Evolutionary conservation across 495 filamentous ascomycete genomes (phyloP).

Genomic region (Talaromyces stipitatus): DNA sequence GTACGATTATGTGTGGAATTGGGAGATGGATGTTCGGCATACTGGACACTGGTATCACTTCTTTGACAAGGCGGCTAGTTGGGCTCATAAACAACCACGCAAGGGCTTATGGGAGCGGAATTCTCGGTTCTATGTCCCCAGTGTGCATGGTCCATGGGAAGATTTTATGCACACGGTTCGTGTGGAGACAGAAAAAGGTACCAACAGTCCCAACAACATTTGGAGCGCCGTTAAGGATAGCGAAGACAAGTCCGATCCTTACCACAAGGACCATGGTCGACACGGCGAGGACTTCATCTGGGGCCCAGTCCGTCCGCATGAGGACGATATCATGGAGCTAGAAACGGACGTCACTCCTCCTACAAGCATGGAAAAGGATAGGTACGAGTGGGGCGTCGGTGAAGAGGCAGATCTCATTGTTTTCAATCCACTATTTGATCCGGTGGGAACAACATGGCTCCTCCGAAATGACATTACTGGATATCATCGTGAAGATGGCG

Average conservation of each 20-base stretch:
- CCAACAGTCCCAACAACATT: conserved; percentile 62
- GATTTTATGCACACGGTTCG: conserved; percentile 91
- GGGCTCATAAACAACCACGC: conserved; percentile 77
- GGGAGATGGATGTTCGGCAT: conserved; percentile 96
- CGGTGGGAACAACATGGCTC: conserved; percentile 79
- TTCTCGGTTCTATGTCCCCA: conserved; percentile 82
- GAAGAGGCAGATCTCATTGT: conserved; percentile 93
- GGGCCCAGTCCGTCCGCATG: conserved; percentile 69
- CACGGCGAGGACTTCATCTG: conserved; percentile 70
- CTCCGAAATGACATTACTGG: conserved; percentile 85
- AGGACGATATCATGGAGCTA: conserved; percentile 59
- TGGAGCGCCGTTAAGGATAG: conserved; percentile 45
- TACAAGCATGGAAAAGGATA: conserved; percentile 65
- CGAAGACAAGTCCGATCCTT: conserved; percentile 22
- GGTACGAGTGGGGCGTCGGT: conserved; percentile 79
- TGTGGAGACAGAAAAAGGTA: conserved; percentile 79
- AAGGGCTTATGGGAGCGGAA: conserved; percentile 94
- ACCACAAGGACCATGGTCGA: conserved; percentile 32
- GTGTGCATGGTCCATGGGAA: conserved; percentile 82
- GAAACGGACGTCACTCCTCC: conserved; percentile 66
- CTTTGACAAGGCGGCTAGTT: conserved; percentile 63
- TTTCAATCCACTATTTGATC: conserved; percentile 90
- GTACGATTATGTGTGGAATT: conserved; percentile 96
- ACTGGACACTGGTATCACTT: conserved; percentile 95
- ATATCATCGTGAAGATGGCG: conserved; percentile 60